Evolutionary conservation across 305 asterid genomes (phyloP).

Genomic region (Solanum hybrid): DNA sequence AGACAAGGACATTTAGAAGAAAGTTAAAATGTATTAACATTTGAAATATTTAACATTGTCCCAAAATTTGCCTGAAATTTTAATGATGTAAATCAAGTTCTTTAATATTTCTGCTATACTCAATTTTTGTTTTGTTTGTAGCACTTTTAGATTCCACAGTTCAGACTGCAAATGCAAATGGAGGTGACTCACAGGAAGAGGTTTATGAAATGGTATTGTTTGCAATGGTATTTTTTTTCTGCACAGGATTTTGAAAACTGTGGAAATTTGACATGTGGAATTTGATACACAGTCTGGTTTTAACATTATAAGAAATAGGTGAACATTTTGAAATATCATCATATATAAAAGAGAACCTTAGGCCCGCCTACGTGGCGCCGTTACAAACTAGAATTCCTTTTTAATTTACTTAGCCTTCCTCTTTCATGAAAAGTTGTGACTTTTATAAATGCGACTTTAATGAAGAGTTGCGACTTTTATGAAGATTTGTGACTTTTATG

Average conservation of each 20-base stretch:
- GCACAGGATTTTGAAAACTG: not conserved
- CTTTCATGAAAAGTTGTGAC: too few species aligned
- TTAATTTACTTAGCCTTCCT: too few species aligned
- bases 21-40: not conserved
- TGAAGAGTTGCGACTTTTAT: too few species aligned
- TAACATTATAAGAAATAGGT: not conserved
- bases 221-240: not conserved
- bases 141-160: conserved; percentile 69
- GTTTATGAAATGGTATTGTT: conserved; percentile 68
- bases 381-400: too few species aligned
- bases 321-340: not conserved
- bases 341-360: too few species aligned
- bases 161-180: conserved; percentile 53
- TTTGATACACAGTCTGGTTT: not conserved
- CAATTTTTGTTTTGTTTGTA: conserved; percentile 10
- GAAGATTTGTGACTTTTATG: too few species aligned
- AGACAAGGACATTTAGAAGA: not conserved
- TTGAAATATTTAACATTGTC: not conserved
- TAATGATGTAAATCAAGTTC: not conserved
- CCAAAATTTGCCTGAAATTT: not conserved
- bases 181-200: conserved; percentile 88
- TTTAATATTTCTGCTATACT: not conserved
- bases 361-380: too few species aligned
- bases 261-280: not conserved
- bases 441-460: too few species aligned